Conservation (phyloP, 768 basidiomycete species). For the Glaciozyma antarctica region DNA sequence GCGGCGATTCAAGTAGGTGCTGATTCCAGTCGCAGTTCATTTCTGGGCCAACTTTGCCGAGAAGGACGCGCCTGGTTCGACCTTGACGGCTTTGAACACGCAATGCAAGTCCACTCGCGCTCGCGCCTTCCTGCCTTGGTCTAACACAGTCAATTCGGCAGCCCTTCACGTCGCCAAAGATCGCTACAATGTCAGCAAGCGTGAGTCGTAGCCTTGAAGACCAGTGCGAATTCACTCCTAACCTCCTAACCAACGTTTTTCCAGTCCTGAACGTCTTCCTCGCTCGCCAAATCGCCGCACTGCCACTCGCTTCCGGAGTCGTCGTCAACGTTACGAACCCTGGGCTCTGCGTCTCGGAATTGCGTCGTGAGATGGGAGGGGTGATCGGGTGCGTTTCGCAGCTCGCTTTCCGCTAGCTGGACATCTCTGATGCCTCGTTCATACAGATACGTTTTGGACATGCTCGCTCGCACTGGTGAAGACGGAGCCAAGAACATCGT, state of each 20-base stretch:
- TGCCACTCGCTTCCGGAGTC: neutral
- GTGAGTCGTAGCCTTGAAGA: neutral
- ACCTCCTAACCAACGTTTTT: neutral
- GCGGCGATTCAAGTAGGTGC: neutral
- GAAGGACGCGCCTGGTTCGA: neutral
- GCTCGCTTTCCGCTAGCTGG: neutral
- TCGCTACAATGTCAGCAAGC: conserved; percentile 18
- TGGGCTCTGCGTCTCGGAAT: neutral
- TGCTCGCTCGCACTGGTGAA: neutral
- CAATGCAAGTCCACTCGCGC: neutral
- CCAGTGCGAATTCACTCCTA: neutral
- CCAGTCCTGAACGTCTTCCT: conserved; percentile 8
- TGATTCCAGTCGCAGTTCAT: neutral
- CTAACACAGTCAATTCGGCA: neutral
- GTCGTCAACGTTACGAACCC: conserved; percentile 11
- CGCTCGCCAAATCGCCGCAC: conserved; percentile 2
- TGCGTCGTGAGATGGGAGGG: neutral
- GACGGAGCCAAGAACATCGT: neutral
- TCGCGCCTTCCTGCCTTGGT: too few relatives aligned
- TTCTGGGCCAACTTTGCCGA: neutral
- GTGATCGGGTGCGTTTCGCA: too few relatives aligned
- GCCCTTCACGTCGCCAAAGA: neutral
- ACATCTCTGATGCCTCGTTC: neutral
- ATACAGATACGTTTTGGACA: neutral
- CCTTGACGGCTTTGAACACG: neutral